These are phyloP conservation scores for Polytrichum commune DNA, from an alignment of 225 moss, liverwort and hornwort species.

Conservation along the genomic window DNA sequence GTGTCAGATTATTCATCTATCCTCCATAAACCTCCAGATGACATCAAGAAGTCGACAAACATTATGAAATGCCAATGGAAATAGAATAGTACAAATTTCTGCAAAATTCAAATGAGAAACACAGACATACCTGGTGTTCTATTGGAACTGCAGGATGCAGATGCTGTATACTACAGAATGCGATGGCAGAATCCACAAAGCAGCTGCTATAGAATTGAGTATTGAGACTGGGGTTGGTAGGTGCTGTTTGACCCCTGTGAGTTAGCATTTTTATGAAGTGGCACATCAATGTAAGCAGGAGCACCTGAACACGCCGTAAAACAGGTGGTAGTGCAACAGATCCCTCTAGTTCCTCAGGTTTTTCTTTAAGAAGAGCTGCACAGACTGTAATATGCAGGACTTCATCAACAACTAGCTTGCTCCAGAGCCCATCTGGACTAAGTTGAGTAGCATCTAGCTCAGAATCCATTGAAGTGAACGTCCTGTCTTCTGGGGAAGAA, in stretches of 20 bases:
- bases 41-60: conserved; percentile 9
- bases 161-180: conserved; percentile 93
- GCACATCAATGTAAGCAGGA: conserved; percentile 81
- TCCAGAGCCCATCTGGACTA: conserved; percentile 48
- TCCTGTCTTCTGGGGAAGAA: conserved; percentile 25
- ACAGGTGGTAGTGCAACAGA: conserved; percentile 58
- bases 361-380: conserved; percentile 54
- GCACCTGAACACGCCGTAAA: conserved; percentile 59
- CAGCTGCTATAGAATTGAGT: conserved; percentile 56
- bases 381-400: conserved; percentile 72
- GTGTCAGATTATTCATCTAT: not conserved
- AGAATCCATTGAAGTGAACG: conserved; percentile 37
- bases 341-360: conserved; percentile 55
- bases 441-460: conserved; percentile 62
- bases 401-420: conserved; percentile 75
- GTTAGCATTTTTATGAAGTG: conserved; percentile 59
- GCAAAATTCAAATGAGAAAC: conserved; percentile 4
- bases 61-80: not conserved
- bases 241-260: conserved; percentile 37
- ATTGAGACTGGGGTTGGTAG: conserved; percentile 37
- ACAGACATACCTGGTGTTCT: conserved; percentile 65
- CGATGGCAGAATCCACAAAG: conserved; percentile 82
- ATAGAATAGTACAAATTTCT: not conserved
- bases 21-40: conserved; percentile 9
- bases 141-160: conserved; percentile 65